Conservation (phyloP, 805 yeast genomes). For the Wickerhamomyces xylosicus region DNA sequence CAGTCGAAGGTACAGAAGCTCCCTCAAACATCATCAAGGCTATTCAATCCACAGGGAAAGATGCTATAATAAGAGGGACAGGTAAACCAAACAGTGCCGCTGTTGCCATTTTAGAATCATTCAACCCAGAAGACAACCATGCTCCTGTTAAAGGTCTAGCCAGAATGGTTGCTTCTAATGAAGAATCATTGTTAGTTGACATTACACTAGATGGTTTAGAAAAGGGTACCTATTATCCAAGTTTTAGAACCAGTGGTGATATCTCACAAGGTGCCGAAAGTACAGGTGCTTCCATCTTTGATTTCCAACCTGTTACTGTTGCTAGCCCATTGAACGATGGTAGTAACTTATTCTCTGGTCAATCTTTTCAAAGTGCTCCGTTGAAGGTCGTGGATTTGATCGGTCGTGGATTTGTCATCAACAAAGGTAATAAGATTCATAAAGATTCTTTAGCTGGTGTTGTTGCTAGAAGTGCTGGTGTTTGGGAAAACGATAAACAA, state of each 20-base stretch:
- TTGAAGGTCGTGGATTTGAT: conserved; percentile 49
- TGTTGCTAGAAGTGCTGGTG: conserved; percentile 92
- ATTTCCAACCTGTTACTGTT: conserved; percentile 22
- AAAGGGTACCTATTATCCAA: conserved; percentile 59
- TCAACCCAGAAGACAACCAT: conserved; percentile 26
- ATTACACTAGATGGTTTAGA: conserved; percentile 64
- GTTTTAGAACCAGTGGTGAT: conserved; percentile 64
- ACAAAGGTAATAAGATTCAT: conserved; percentile 12
- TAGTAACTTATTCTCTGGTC: conserved; percentile 28
- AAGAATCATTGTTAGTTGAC: conserved; percentile 53
- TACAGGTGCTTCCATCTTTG: conserved; percentile 43
- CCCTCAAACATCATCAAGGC: conserved; percentile 67
- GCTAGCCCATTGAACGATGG: conserved; percentile 21
- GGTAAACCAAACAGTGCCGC: conserved; percentile 86
- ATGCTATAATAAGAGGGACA: conserved; percentile 87
- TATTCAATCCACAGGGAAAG: conserved; percentile 68
- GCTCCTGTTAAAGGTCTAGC: conserved; percentile 79
- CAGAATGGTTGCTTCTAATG: conserved; percentile 62
- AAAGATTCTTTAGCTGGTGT: conserved; percentile 61
- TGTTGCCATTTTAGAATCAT: conserved; percentile 78
- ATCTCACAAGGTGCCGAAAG: conserved; percentile 61
- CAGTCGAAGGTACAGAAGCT: conserved; percentile 58
- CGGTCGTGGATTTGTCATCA: conserved; percentile 46
- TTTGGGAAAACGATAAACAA: conserved; percentile 90
- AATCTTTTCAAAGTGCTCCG: conserved; percentile 33